phyloP scores from a whole-genome alignment of 2,329 filamentous ascomycete genomes.

The Beauveria sp. region DNA sequence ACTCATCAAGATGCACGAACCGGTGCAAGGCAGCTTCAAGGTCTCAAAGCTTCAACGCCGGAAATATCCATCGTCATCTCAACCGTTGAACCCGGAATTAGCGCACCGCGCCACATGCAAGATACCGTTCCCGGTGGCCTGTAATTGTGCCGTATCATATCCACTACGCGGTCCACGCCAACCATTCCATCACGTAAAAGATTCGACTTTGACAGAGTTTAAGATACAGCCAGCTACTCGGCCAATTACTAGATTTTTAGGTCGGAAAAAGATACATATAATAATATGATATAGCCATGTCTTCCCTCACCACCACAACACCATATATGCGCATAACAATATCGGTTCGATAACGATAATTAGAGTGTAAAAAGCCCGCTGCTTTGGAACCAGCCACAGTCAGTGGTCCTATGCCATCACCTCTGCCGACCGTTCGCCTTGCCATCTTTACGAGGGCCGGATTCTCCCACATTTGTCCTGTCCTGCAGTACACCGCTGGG shows the following conservation, averaged over 20 bases:
- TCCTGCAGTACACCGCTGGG: conserved; percentile 27
- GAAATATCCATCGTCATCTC: not conserved
- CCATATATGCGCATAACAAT: conserved; percentile 6
- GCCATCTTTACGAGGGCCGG: conserved; percentile 24
- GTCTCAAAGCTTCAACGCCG: not conserved
- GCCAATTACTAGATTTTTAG: not conserved
- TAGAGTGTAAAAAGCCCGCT: not conserved
- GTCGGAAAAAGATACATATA: not conserved
- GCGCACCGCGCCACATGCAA: not conserved
- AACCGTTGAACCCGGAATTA: not conserved
- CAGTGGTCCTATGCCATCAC: not conserved
- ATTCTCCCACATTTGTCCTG: conserved; percentile 24
- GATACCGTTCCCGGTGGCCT: not conserved
- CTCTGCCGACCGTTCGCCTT: conserved; percentile 27
- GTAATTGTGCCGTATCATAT: not conserved
- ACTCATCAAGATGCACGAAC: not conserved
- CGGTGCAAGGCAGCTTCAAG: not conserved
- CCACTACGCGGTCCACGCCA: conserved; percentile 4
- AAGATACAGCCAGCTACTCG: not conserved
- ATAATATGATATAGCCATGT: not conserved
- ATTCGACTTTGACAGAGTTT: not conserved
- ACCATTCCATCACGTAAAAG: conserved; percentile 2
- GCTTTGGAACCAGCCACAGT: not conserved
- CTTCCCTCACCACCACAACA: conserved; percentile 6
- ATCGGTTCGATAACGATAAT: conserved; percentile 1